Evolutionary conservation across 768 basidiomycete genomes (phyloP), one percentile per base, ranked within the genome.

Genomic region (Pilatotrama ljubarskyi): DNA sequence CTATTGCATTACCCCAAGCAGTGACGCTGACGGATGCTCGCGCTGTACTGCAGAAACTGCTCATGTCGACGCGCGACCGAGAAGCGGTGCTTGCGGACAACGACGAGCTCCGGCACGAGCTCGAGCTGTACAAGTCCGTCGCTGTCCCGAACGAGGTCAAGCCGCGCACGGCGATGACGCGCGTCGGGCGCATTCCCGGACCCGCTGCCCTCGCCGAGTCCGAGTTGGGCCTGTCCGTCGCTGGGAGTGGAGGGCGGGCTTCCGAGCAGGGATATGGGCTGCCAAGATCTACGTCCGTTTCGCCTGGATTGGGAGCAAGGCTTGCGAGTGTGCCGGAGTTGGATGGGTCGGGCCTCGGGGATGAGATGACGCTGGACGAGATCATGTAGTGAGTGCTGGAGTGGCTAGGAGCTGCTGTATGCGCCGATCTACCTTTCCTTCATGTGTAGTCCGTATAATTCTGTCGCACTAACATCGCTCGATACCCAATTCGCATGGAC

Each of bases 81-180:
- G 75, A 77, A 14, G 64, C 69, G 3, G 66, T 66, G 2, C 43
- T 55, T 5, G 65, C 66, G 14, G 65, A 72, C 26, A 72, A 71
- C 59, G 73, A 74, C 20, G 64, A 64, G 17, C 69, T 77, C 24
- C 68, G 65, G 13, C 64, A 67, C 26, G 75, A 77, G 61, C 64
- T 77, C 36, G 64, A 65, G 36, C 48, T 74, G 63, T 77, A 76
- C 66, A 72, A 70, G 58, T 73, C 75, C 29, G 73, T 76, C 55
- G 68, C 67, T 2, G 64, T 70, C 18, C 67, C 71, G 2, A 49
- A 57, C 2, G 72, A 73, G 7, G 32, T 49, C 11, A 74, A 73
- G 50, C 69, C 73, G 18, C 68, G 73, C 37, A 72, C 74, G n/a
- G 64, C 58, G 18, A 67, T 74, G 35, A 76, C 73, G 1, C 66